A percentile compares a stretch with the other conserved stretches of the same genome.
Evolutionary conservation across 208 protist species (phyloP).

Genomic region (Acanthamoeba healyi): DNA sequence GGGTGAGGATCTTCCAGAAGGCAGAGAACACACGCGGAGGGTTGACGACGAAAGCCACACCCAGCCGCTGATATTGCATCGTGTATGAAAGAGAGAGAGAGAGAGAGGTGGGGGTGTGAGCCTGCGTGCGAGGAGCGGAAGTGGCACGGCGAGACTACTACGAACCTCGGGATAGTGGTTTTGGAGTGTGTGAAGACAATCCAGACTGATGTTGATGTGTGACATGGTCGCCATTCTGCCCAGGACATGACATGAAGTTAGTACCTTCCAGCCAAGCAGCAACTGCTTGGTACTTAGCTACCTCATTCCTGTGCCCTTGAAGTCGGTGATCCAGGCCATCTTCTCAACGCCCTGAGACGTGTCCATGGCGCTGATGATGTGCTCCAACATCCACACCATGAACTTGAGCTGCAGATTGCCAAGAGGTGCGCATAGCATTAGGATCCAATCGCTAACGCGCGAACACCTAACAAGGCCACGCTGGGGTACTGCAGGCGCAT

Average conservation of each 20-base stretch:
- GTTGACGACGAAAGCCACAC: neutral
- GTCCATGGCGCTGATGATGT: conserved; percentile 37
- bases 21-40: conserved; percentile 27
- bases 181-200: conserved; percentile 15
- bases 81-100: neutral
- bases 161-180: conserved; percentile 53
- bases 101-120: neutral
- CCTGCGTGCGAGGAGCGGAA: no score
- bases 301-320: conserved; percentile 43
- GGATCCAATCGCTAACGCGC: no score
- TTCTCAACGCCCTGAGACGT: conserved; percentile 8
- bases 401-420: conserved; percentile 9
- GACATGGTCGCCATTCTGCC: conserved; percentile 38
- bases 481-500: no score
- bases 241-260: no score
- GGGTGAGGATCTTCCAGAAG: conserved; percentile 29
- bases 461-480: no score
- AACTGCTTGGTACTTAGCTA: no score
- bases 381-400: conserved; percentile 61
- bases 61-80: neutral
- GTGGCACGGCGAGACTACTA: no score
- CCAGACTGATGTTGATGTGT: conserved; percentile 56
- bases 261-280: no score
- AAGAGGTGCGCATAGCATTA: neutral
- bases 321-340: conserved; percentile 50